Conservation (phyloP, 2,329 filamentous ascomycete genomes). For the Pyrenochaeta sp. region DNA sequence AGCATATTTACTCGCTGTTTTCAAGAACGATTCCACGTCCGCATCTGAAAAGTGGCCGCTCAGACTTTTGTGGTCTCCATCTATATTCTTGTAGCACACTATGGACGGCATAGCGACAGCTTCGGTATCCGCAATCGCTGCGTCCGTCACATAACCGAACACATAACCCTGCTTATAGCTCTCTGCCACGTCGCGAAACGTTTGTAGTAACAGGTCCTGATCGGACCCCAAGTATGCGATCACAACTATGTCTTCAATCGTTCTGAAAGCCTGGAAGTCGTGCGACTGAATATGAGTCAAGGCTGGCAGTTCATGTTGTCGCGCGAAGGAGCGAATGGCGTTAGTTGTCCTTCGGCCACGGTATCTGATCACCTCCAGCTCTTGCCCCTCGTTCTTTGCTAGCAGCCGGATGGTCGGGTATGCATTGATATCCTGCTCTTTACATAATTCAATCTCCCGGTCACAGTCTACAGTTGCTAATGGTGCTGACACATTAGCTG, state of each 20-base stretch:
- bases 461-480: conserved; percentile 30
- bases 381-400: conserved; percentile 2
- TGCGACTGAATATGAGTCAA: conserved; percentile 10
- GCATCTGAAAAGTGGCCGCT: conserved; percentile 17
- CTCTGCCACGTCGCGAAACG: conserved; percentile 15
- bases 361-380: conserved; percentile 18
- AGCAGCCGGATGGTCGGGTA: conserved; percentile 30
- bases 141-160: conserved; percentile 25
- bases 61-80: conserved; percentile 25
- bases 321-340: conserved; percentile 22
- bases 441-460: conserved; percentile 23
- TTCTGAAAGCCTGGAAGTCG: conserved; percentile 15
- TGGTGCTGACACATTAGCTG: conserved; percentile 11
- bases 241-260: conserved; percentile 25
- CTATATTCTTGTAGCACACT: conserved; percentile 28
- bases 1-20: not conserved
- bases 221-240: conserved; percentile 22
- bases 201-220: conserved; percentile 5
- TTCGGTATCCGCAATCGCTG: conserved; percentile 17
- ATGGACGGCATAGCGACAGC: conserved; percentile 22
- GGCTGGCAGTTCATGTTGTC: conserved; percentile 19
- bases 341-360: conserved; percentile 21
- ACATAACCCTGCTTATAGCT: conserved; percentile 19
- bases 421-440: conserved; percentile 29
- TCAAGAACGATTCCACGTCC: conserved; percentile 9